Conservation (phyloP, 1,284 basidiomycete genomes). For the Kwoniella shivajii region DNA sequence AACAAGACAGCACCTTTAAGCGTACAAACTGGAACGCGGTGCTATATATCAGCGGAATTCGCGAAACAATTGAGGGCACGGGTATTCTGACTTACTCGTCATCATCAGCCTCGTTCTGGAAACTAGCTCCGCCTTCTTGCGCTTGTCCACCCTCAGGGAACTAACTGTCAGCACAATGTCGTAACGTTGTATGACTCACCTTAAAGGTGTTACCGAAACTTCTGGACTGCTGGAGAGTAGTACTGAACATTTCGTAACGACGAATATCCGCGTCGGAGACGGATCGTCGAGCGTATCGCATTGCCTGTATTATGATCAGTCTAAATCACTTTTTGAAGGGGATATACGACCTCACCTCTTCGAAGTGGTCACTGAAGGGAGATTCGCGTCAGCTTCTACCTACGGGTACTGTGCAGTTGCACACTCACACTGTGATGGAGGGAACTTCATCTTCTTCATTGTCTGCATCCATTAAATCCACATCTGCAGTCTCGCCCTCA, state of each 20-base stretch:
- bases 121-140: conserved; percentile 56
- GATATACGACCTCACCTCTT: conserved; percentile 80
- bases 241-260: conserved; percentile 54
- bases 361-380: conserved; percentile 76
- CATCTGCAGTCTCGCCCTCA: conserved; percentile 70
- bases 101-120: conserved; percentile 55
- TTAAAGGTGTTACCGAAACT: conserved; percentile 53
- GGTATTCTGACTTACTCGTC: conserved; percentile 42
- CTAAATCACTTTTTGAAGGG: conserved; percentile 32
- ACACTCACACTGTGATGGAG: conserved; percentile 74
- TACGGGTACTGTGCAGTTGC: background rate
- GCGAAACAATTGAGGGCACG: background rate
- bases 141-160: conserved; percentile 78
- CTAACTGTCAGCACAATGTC: conserved; percentile 60
- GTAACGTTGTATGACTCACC: conserved; percentile 10
- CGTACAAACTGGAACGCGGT: conserved; percentile 25
- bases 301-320: conserved; percentile 26
- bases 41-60: background rate
- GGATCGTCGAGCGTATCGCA: conserved; percentile 71
- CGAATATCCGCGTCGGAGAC: conserved; percentile 94
- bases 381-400: conserved; percentile 2
- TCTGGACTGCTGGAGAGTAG: conserved; percentile 50
- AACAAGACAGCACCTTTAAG: conserved; percentile 12
- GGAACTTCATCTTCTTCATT: conserved; percentile 91
- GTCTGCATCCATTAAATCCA: conserved; percentile 58